Evolutionary conservation across 2,329 filamentous ascomycete species (phyloP).

Genomic region (Penicillium sp.): DNA sequence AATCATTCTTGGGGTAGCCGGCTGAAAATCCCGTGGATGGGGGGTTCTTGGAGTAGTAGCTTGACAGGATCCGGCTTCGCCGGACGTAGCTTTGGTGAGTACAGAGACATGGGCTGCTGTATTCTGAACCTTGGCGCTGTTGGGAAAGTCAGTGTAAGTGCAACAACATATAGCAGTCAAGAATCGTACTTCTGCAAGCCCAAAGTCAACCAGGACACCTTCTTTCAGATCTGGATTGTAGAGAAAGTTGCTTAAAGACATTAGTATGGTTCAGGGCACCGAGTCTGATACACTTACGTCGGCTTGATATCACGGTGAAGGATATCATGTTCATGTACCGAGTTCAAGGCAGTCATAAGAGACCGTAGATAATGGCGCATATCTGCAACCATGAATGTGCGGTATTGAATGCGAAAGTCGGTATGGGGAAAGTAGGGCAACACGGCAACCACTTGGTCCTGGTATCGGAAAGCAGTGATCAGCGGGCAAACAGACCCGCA

Average conservation of each 20-base stretch:
- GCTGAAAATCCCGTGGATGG: constrained; percentile 41
- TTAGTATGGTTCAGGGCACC: background rate
- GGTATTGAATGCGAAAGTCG: constrained; percentile 86
- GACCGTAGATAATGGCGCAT: constrained; percentile 84
- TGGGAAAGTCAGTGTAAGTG: constrained; percentile 7
- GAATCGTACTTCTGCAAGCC: constrained; percentile 64
- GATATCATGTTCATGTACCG: constrained; percentile 75
- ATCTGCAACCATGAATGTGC: constrained; percentile 74
- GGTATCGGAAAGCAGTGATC: constrained; percentile 90
- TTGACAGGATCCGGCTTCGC: constrained; percentile 49
- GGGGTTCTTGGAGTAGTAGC: constrained; percentile 49
- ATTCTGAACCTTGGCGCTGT: constrained; percentile 49
- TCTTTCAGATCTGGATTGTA: constrained; percentile 69
- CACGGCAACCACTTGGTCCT: constrained; percentile 90
- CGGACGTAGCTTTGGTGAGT: constrained; percentile 57
- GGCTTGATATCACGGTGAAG: constrained; percentile 95
- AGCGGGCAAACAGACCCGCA: constrained; percentile 83
- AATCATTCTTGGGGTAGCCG: constrained; percentile 83
- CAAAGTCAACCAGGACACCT: constrained; percentile 96
- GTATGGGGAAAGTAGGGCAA: constrained; percentile 91
- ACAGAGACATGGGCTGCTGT: constrained; percentile 59
- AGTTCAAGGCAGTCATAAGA: constrained; percentile 72
- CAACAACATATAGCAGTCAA: background rate
- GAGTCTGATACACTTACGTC: constrained; percentile 44
- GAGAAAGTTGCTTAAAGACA: constrained; percentile 61